Evolutionary conservation across 768 basidiomycete genomes (phyloP).

Genomic region (Termitomyces sp.): DNA sequence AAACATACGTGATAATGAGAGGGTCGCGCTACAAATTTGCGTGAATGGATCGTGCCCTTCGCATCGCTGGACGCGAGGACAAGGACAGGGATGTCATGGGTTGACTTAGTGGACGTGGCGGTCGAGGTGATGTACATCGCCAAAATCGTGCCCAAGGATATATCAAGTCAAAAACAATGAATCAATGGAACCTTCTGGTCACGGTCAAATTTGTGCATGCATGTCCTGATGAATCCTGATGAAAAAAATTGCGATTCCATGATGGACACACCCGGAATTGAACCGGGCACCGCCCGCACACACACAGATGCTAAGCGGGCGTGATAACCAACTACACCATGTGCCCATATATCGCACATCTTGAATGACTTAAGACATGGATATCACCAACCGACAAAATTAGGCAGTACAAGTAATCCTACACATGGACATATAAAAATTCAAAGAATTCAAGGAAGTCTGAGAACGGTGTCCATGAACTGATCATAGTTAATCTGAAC

Average conservation of each 20-base stretch:
- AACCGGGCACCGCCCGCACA: constrained; percentile 29
- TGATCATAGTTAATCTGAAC: constrained; percentile 71
- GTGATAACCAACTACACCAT: constrained; percentile 35
- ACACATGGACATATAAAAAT: background rate
- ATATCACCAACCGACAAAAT: too few species aligned
- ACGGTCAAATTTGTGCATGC: too few species aligned
- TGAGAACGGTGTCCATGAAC: constrained; percentile 69
- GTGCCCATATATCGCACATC: constrained; percentile 26
- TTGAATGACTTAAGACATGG: too few species aligned
- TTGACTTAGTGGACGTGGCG: constrained; percentile 16
- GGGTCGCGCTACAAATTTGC: constrained; percentile 26
- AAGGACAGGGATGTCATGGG: constrained; percentile 24
- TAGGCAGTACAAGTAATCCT: too few species aligned
- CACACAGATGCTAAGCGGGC: constrained; percentile 27
- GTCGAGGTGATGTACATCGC: constrained; percentile 24
- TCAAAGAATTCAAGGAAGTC: constrained; percentile 41
- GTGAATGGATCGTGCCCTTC: constrained; percentile 1
- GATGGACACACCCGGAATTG: constrained; percentile 31
- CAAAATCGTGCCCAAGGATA: background rate
- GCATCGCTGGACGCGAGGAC: constrained; percentile 22
- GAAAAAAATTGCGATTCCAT: too few species aligned
- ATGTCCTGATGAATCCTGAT: too few species aligned
- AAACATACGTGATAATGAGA: constrained; percentile 23
- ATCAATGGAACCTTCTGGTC: too few species aligned
- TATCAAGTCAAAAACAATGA: background rate